Conservation (phyloP, 176 grass and related monocot genomes). For the Triticum monococcum region DNA sequence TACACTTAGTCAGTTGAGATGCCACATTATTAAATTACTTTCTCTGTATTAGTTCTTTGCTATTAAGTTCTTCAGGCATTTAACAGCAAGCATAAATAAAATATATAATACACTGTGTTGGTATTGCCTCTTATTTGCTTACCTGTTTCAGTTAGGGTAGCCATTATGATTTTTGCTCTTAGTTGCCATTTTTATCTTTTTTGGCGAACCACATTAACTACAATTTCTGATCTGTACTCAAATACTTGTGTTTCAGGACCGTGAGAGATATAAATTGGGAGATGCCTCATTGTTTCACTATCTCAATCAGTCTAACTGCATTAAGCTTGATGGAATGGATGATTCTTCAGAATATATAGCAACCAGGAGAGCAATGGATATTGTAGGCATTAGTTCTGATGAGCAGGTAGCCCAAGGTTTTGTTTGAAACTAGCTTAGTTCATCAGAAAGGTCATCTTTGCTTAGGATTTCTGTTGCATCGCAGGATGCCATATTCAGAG, state of each 20-base stretch:
- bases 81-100: slow-evolving; percentile 1
- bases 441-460: slow-evolving; percentile 17
- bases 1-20: neutral
- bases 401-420: slow-evolving; percentile 66
- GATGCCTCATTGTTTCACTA: slow-evolving; percentile 84
- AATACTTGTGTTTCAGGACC: slow-evolving; percentile 56
- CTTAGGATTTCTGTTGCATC: slow-evolving; percentile 3
- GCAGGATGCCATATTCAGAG: slow-evolving; percentile 93
- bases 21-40: slow-evolving; percentile 9
- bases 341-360: slow-evolving; percentile 76
- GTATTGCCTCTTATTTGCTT: slow-evolving; percentile 23
- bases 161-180: neutral
- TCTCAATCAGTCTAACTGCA: slow-evolving; percentile 94
- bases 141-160: slow-evolving; percentile 11
- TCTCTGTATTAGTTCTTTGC: neutral
- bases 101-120: slow-evolving; percentile 7
- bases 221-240: slow-evolving; percentile 16
- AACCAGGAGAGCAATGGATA: slow-evolving; percentile 87
- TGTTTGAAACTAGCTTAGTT: slow-evolving; percentile 31
- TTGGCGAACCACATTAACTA: slow-evolving; percentile 11
- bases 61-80: slow-evolving; percentile 9
- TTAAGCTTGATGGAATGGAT: slow-evolving; percentile 88
- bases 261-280: slow-evolving; percentile 79
- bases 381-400: slow-evolving; percentile 86
- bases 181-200: slow-evolving; percentile 3